Conservation (phyloP, 495 filamentous ascomycete genomes). For the Penicillium fimorum region DNA sequence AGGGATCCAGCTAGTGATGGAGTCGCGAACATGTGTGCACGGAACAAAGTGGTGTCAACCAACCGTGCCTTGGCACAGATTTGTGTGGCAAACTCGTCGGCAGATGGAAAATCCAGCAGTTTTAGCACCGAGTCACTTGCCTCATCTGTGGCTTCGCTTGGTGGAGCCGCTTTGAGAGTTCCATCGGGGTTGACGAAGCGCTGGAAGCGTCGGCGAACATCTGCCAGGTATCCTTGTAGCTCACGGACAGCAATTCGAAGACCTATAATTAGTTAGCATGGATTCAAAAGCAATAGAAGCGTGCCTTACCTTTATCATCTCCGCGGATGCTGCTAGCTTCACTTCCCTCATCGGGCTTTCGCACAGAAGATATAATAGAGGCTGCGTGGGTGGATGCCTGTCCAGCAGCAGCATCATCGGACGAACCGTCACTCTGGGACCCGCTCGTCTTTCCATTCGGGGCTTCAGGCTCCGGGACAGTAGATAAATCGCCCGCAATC, state of each 20-base stretch:
- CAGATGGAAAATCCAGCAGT: slow-evolving; percentile 45
- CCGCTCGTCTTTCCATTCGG: slow-evolving; percentile 46
- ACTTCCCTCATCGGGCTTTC: slow-evolving; percentile 40
- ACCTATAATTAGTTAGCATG: slow-evolving; percentile 55
- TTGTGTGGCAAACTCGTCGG: slow-evolving; percentile 61
- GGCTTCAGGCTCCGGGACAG: slow-evolving; percentile 44
- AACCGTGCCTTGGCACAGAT: slow-evolving; percentile 73
- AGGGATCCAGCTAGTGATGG: slow-evolving; percentile 83
- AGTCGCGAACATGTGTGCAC: slow-evolving; percentile 85
- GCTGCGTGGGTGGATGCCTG: slow-evolving; percentile 34
- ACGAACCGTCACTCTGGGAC: slow-evolving; percentile 27
- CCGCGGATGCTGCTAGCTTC: slow-evolving; percentile 49
- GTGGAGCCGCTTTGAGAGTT: slow-evolving; percentile 59
- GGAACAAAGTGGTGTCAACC: slow-evolving; percentile 92
- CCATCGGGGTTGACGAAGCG: slow-evolving; percentile 75
- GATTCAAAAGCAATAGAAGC: not conserved
- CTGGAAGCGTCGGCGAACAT: slow-evolving; percentile 77
- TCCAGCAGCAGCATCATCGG: slow-evolving; percentile 22
- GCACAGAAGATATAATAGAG: slow-evolving; percentile 61
- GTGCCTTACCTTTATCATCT: slow-evolving; percentile 22
- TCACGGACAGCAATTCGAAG: slow-evolving; percentile 75
- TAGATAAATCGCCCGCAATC: slow-evolving; percentile 80
- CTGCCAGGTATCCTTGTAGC: slow-evolving; percentile 80
- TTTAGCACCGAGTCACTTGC: slow-evolving; percentile 47
- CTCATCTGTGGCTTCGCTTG: slow-evolving; percentile 51